A percentile compares a stretch with the other conserved stretches of the same genome.
Conservation (phyloP, 2,329 filamentous ascomycete species). For the Blumeria hordei region DNA sequence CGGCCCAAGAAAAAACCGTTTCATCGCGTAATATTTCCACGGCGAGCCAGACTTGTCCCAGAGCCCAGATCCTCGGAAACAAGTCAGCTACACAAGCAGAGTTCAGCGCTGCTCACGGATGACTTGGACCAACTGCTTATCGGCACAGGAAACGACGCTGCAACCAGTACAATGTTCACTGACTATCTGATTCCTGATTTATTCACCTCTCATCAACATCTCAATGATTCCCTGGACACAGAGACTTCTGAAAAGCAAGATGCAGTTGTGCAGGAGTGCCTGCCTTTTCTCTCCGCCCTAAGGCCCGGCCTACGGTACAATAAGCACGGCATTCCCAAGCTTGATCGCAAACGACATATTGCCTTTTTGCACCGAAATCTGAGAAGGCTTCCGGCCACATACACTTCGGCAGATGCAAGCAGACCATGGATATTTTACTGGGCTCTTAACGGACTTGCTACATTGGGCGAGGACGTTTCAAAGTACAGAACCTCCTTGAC, state of each 20-base stretch:
- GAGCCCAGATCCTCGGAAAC: too few relatives aligned
- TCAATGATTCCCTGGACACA: conserved; percentile 43
- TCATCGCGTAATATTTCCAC: too few relatives aligned
- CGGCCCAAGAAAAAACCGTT: too few relatives aligned
- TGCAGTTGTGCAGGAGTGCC: conserved; percentile 40
- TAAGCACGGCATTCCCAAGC: conserved; percentile 43
- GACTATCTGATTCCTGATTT: conserved; percentile 24
- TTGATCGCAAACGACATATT: conserved; percentile 40
- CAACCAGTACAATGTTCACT: not conserved
- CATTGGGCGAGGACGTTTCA: conserved; percentile 50
- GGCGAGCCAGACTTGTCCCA: too few relatives aligned
- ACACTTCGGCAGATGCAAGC: conserved; percentile 58
- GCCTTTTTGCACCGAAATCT: conserved; percentile 36
- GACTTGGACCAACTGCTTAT: too few relatives aligned
- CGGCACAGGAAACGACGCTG: too few relatives aligned
- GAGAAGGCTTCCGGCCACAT: conserved; percentile 39
- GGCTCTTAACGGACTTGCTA: conserved; percentile 50
- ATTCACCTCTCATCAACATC: conserved; percentile 31
- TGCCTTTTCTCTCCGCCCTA: conserved; percentile 38
- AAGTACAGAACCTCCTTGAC: conserved; percentile 43
- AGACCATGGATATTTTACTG: conserved; percentile 91
- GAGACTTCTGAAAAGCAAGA: conserved; percentile 44
- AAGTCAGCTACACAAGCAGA: too few relatives aligned
- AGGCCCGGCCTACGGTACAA: conserved; percentile 31
- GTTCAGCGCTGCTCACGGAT: too few relatives aligned